phyloP scores from a whole-genome alignment of 176 grass and related monocot genomes.

The Eleusine indica region DNA sequence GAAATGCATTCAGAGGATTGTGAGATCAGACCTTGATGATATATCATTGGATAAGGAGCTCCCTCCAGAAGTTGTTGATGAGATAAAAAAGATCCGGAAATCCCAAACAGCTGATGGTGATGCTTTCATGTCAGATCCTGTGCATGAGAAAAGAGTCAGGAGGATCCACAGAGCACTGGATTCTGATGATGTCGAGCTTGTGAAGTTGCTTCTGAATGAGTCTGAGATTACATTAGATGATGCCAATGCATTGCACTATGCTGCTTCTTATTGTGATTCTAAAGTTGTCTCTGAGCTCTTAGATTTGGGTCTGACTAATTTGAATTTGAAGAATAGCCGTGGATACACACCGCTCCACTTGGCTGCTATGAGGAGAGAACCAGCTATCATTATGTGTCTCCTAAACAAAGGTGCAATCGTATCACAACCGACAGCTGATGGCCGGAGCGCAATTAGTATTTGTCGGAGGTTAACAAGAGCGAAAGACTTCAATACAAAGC shows the following conservation, averaged over 20 bases:
- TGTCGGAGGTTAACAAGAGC: conserved; percentile 78
- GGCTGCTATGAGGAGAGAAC: conserved; percentile 97
- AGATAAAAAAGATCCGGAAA: conserved; percentile 64
- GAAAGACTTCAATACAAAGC: conserved; percentile 78
- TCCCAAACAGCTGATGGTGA: conserved; percentile 48
- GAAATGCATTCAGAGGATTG: conserved; percentile 84
- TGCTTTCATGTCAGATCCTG: conserved; percentile 39
- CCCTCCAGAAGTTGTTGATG: conserved; percentile 53
- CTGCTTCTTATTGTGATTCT: conserved; percentile 85
- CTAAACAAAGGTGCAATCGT: conserved; percentile 73
- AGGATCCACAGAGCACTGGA: conserved; percentile 90
- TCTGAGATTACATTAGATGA: conserved; percentile 91
- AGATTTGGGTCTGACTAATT: conserved; percentile 63
- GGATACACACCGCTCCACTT: conserved; percentile 87
- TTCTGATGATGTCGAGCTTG: conserved; percentile 96
- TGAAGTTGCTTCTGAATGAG: conserved; percentile 93
- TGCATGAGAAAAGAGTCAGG: conserved; percentile 79
- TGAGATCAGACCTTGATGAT: conserved; percentile 82
- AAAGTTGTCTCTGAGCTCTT: conserved; percentile 90
- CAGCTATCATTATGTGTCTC: conserved; percentile 78
- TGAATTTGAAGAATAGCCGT: conserved; percentile 87
- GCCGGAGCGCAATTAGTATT: conserved; percentile 68
- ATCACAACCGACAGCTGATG: conserved; percentile 72
- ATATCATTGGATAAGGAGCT: conserved; percentile 83
- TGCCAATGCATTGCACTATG: conserved; percentile 88